These are phyloP conservation scores for Rubia tinctorum DNA, from an alignment of 305 asterid species.

Conservation along the genomic window DNA sequence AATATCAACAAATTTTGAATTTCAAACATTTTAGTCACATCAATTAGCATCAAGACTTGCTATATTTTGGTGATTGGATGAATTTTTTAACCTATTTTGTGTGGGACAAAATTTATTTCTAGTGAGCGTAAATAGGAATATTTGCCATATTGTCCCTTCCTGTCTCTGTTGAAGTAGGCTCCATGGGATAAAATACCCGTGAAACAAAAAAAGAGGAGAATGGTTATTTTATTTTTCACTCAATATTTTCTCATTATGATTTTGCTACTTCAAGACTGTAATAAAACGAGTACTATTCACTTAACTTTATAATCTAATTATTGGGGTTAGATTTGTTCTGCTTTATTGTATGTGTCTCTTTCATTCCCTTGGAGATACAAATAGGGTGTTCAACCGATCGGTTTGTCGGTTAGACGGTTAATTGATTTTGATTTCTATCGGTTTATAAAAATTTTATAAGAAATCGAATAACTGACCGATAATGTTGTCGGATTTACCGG, in stretches of 20 bases:
- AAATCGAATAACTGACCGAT: too few relatives aligned
- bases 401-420: too few relatives aligned
- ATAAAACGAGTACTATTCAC: not conserved
- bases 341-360: not conserved
- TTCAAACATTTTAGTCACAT: not conserved
- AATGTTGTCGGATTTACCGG: too few relatives aligned
- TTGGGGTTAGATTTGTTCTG: not conserved
- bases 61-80: too few relatives aligned
- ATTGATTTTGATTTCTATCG: too few relatives aligned
- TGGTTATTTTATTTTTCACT: not conserved
- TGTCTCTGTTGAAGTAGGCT: constrained; percentile 1
- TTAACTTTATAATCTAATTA: not conserved
- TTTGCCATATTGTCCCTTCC: constrained; percentile 4
- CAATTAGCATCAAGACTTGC: not conserved
- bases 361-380: not conserved
- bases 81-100: too few relatives aligned
- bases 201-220: not conserved
- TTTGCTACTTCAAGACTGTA: not conserved
- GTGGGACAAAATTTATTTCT: not conserved
- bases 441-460: too few relatives aligned
- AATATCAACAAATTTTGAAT: not conserved
- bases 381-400: too few relatives aligned
- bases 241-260: not conserved
- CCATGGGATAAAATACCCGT: constrained; percentile 1
- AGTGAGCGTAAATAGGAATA: not conserved